Conservation (phyloP, 75 land plant species). For the Picea sitchensis region DNA sequence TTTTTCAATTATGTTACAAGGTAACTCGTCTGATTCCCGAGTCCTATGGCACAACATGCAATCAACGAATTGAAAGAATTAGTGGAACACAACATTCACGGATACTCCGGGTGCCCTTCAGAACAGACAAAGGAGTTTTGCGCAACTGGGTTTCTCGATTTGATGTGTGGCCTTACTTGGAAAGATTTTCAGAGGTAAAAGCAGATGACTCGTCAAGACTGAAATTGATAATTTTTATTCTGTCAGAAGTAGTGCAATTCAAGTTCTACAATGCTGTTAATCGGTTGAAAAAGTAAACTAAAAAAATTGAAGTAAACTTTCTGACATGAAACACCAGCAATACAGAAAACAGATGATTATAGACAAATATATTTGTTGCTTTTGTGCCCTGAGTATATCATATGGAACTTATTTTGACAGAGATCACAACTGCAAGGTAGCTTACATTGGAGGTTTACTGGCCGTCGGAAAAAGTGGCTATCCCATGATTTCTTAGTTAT, state of each 20-base stretch:
- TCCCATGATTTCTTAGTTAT: too few relatives aligned
- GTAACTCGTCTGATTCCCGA: constrained; percentile 74
- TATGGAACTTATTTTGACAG: neutral
- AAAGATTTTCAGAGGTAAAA: constrained; percentile 64
- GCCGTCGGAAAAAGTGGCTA: too few relatives aligned
- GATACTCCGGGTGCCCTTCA: constrained; percentile 67
- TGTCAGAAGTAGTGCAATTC: neutral
- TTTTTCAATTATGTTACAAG: constrained; percentile 14
- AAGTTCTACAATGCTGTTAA: neutral
- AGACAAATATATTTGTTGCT: neutral
- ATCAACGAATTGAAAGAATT: constrained; percentile 59
- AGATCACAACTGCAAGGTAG: too few relatives aligned
- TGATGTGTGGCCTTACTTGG: constrained; percentile 81
- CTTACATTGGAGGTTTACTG: too few relatives aligned
- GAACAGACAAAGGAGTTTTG: constrained; percentile 53
- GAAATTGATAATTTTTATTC: neutral
- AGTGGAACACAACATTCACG: constrained; percentile 48
- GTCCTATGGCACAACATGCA: constrained; percentile 63
- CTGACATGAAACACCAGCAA: neutral
- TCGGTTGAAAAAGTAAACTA: neutral
- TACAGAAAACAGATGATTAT: neutral
- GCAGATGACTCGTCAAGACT: neutral
- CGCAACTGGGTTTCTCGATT: constrained; percentile 69
- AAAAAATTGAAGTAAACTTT: neutral
- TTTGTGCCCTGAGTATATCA: neutral